phyloP scores from a whole-genome alignment of 2,329 filamentous ascomycete genomes.

The Chaetomium globosum region DNA sequence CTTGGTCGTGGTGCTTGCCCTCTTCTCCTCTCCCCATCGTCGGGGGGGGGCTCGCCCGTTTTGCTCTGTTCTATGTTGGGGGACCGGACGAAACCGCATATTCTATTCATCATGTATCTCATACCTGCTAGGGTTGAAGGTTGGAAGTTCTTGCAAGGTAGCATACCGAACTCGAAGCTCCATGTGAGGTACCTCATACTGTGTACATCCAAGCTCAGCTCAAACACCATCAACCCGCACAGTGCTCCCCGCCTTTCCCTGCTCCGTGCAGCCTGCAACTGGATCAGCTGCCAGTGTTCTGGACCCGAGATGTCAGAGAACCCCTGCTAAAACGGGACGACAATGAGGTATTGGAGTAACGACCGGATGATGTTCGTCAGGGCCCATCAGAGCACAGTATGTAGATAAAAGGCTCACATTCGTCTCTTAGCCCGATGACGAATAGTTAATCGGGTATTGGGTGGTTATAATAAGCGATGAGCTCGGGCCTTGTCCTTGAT shows the following conservation, averaged over 20 bases:
- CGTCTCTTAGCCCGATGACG: slow-evolving; percentile 9
- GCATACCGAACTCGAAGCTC: no score
- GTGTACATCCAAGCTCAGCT: background rate
- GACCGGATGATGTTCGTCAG: slow-evolving; percentile 7
- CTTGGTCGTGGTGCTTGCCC: background rate
- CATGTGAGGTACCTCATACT: background rate
- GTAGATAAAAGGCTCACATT: background rate
- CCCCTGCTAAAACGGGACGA: slow-evolving; percentile 23
- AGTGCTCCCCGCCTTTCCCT: slow-evolving; percentile 19
- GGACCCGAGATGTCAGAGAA: slow-evolving; percentile 18
- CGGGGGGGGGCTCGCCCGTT: background rate
- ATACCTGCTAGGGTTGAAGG: background rate
- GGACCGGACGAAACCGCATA: no score
- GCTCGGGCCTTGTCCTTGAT: background rate
- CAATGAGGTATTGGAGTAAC: slow-evolving; percentile 11
- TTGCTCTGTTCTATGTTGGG: background rate
- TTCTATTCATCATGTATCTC: background rate
- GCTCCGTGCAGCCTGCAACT: slow-evolving; percentile 15
- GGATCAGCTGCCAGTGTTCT: slow-evolving; percentile 27
- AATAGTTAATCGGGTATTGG: background rate
- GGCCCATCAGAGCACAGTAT: slow-evolving; percentile 9
- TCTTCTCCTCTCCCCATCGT: background rate
- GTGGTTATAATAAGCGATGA: slow-evolving; percentile 19
- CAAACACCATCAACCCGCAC: background rate
- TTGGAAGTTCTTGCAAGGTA: no score